Base-by-base conservation (phyloP, 768 basidiomycete genomes). In the Daedaleopsis nitida region DNA sequence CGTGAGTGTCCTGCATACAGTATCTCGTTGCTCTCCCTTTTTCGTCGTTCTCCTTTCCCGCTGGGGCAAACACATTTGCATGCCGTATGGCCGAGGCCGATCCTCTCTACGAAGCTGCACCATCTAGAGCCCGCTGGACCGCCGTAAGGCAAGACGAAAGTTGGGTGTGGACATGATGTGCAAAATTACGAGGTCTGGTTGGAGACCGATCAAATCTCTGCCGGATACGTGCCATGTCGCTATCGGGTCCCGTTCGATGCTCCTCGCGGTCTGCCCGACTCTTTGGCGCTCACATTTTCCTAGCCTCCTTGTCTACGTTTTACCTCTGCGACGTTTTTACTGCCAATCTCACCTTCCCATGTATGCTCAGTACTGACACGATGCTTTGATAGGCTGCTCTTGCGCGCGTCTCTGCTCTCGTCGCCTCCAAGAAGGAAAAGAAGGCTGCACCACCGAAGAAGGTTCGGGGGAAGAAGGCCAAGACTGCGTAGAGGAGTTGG, bases 81-180 rank as follows among this genome's bases (percentile, higher is more conserved):
- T 32, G 27, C 27, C 27, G 4, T 32, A 49, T 5, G 23, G 23
- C 19, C 47, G 21, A 23, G 4, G 7, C 23, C 21, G 13, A 14
- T 27, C 24, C 14, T 27, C 24, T 50, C 27, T n/a, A 24, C 51
- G 42, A 51, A 57, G 16, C 79, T 77, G 90, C 91, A 92, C 78
- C 87, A 86, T 84, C 87, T 94, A 94, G 91, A 94, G 91, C 91
- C 91, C 88, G 81, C 90, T 84, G 88, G 88, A 91, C 70, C 74
- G 75, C 82, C 77, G 69, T 70, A 75, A 75, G 80, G 81, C 77
- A 76, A 74, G 55, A 87, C 87, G 89, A 92, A 88, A 81, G 90
- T 78, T 83, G 90, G 89, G 91, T 84, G 91, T 94, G 90, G 91
- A 94, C 87, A 91, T 77, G 90, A 39, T 89, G 83, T 94, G 91